Evolutionary conservation across 768 basidiomycete genomes (phyloP), one percentile per base, ranked within the genome.

Genomic region (Nidularia pulvinata): DNA sequence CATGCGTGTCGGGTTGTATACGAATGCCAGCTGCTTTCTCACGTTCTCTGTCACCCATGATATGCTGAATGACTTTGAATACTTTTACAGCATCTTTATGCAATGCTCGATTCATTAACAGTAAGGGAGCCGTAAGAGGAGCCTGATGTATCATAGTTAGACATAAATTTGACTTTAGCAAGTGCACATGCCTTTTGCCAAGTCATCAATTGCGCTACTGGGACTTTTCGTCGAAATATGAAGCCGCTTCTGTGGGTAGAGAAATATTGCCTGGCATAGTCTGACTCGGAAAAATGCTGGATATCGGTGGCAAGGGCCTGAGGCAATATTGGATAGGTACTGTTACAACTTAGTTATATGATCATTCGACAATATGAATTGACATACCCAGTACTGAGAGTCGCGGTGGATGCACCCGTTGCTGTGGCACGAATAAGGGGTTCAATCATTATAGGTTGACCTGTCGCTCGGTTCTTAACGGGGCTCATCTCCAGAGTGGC

Each of bases 31-130:
- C 70, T 3, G 78, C 67, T 54, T 76, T 81, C 55, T 91, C 90
- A 22, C 84, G 84, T 59, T 93, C 90, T 6, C 93, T 81, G 63
- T 97, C 95, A 37, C 93, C 93, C 94, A 97, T 98, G 45, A 95
- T 84, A 52, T 86, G 88, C 65, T 97, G 95, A 44, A 96, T 82
- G 30, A 92, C 85, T 64, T 90, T 93, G 81, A 97, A 98, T 4
- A 87, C 78, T 63, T 84, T 88, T 52, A 95, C 81, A 0, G 92
- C 91, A 59, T 95, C 89, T 63, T 84, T 86, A 55, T 84, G 80
- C 19, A 93, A 73, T 0, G 77, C 56, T 4, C 86, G 78, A 51
- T 85, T 85, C 7, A 93, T 69, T 5, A 85, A 78, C 16, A 98
- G 81, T 11, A 98, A 73, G 2, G 95, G 93, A 0, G 86, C 81